Percentiles rank a stretch among this genome's conserved stretches.
Evolutionary conservation across 345 rosid genomes (phyloP).

Genomic region (Lenwebbia sp.): DNA sequence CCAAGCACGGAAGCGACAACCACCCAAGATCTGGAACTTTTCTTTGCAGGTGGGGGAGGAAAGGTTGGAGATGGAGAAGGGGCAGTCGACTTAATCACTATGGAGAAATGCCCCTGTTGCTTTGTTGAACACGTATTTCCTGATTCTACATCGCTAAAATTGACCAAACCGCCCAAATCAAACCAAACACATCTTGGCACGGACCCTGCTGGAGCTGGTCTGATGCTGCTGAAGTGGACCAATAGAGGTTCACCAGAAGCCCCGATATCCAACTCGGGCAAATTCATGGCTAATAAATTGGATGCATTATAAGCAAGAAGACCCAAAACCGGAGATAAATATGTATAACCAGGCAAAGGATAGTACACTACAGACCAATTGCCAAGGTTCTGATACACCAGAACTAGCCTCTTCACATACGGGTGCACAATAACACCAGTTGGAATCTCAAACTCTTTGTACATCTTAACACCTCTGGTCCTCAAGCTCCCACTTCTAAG

Average conservation of each 20-base stretch:
- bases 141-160: slow-evolving; percentile 40
- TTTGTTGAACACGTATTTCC: slow-evolving; percentile 47
- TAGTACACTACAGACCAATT: slow-evolving; percentile 56
- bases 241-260: slow-evolving; percentile 42
- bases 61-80: slow-evolving; percentile 21
- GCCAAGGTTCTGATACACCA: slow-evolving; percentile 84
- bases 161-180: slow-evolving; percentile 47
- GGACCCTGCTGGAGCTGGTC: slow-evolving; percentile 41
- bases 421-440: slow-evolving; percentile 35
- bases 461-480: slow-evolving; percentile 22
- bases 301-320: slow-evolving; percentile 76
- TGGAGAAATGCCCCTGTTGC: slow-evolving; percentile 79
- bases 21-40: slow-evolving; percentile 38
- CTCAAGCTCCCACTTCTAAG: slow-evolving; percentile 85
- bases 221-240: slow-evolving; percentile 47
- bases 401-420: slow-evolving; percentile 67
- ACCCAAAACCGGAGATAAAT: slow-evolving; percentile 69
- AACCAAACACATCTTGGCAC: slow-evolving; percentile 48
- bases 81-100: slow-evolving; percentile 54
- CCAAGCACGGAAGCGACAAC: slow-evolving; percentile 68
- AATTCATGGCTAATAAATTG: slow-evolving; percentile 47
- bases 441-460: slow-evolving; percentile 59
- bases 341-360: slow-evolving; percentile 38
- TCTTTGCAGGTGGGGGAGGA: not conserved
- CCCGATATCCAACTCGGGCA: slow-evolving; percentile 30